Evolutionary conservation across 208 protist species (phyloP).

Genomic region (Acanthamoeba pearcei): DNA sequence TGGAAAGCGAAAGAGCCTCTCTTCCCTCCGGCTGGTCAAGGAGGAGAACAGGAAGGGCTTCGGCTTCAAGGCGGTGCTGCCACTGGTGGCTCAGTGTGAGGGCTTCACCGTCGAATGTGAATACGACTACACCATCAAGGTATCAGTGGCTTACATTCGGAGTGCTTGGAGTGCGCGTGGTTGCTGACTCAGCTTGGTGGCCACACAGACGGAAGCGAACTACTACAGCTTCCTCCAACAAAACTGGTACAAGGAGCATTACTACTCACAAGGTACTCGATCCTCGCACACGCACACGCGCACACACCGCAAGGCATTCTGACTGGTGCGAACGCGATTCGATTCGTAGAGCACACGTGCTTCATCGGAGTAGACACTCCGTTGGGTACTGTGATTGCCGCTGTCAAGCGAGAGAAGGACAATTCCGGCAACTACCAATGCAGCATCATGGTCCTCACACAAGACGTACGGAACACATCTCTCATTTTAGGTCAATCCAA

Average conservation of each 20-base stretch:
- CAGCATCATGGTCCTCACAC: conserved; percentile 30
- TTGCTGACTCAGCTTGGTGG: background rate
- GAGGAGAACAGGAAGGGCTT: background rate
- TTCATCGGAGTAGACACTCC: conserved; percentile 44
- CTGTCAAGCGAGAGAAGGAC: background rate
- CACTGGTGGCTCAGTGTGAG: background rate
- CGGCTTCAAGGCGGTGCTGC: background rate
- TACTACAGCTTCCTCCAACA: conserved; percentile 42
- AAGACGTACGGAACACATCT: background rate
- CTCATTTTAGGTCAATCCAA: too few relatives aligned
- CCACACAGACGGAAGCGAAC: background rate
- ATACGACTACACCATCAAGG: conserved; percentile 7
- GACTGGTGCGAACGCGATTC: background rate
- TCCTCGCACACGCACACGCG: too few relatives aligned
- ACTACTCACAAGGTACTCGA: background rate
- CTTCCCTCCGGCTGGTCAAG: background rate
- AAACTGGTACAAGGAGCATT: conserved; percentile 54
- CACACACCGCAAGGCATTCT: background rate
- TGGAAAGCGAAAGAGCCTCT: background rate
- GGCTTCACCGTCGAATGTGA: conserved; percentile 2
- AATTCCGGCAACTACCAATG: background rate
- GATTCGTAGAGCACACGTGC: background rate
- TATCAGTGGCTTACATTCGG: too few relatives aligned
- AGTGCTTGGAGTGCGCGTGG: too few relatives aligned
- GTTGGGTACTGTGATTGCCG: conserved; percentile 1